Conservation (phyloP, 495 filamentous ascomycete genomes). For the Aeminium ludgeri region DNA sequence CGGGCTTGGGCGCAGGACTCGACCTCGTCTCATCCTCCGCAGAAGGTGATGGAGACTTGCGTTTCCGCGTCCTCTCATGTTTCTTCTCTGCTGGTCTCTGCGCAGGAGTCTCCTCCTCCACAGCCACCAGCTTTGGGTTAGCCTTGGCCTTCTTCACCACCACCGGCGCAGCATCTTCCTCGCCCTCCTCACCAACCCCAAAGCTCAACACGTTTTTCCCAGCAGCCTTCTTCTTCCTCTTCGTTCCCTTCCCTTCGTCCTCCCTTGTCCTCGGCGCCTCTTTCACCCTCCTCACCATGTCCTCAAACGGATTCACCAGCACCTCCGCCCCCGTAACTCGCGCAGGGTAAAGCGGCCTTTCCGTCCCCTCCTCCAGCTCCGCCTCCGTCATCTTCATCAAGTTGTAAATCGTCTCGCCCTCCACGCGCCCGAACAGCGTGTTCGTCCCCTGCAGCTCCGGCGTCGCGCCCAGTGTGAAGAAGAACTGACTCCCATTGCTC, state of each 20-base stretch:
- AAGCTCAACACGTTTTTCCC: constrained; percentile 79
- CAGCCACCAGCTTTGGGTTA: constrained; percentile 66
- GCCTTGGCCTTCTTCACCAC: constrained; percentile 74
- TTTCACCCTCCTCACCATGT: constrained; percentile 57
- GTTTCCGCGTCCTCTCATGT: constrained; percentile 25
- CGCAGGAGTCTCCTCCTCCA: constrained; percentile 25
- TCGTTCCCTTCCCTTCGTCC: constrained; percentile 37
- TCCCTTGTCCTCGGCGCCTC: constrained; percentile 25
- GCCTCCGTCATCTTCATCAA: constrained; percentile 79
- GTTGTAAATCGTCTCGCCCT: constrained; percentile 91
- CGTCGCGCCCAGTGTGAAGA: constrained; percentile 72
- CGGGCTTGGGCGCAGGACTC: constrained; percentile 22
- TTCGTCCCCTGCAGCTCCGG: constrained; percentile 70
- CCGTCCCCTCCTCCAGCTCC: constrained; percentile 54
- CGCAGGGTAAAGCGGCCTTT: constrained; percentile 73
- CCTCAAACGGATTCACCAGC: constrained; percentile 76
- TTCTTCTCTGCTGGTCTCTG: constrained; percentile 14
- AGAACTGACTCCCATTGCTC: constrained; percentile 90
- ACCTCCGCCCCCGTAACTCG: constrained; percentile 68
- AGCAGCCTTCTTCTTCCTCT: constrained; percentile 64
- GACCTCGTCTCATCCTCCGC: constrained; percentile 4
- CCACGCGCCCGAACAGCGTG: constrained; percentile 64
- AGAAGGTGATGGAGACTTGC: constrained; percentile 13
- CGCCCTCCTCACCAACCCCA: constrained; percentile 69
- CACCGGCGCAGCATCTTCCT: constrained; percentile 44